phyloP scores from a whole-genome alignment of 306 rosid genomes.

The Cucumis cinereus region DNA sequence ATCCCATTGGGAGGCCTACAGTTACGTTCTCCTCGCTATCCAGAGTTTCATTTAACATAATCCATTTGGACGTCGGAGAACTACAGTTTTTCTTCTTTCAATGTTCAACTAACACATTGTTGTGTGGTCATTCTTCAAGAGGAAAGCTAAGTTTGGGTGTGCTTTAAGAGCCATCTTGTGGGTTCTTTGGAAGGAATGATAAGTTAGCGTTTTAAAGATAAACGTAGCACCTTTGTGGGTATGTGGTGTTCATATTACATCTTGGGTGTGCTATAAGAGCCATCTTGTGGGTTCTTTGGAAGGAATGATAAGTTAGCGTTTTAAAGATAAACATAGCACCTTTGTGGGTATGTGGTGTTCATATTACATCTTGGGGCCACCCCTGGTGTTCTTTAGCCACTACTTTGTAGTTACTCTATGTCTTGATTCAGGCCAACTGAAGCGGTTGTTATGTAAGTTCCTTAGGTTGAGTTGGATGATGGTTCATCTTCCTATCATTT shows the following conservation, averaged over 20 bases:
- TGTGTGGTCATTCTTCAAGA: neutral
- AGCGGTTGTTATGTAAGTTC: neutral
- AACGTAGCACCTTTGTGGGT: neutral
- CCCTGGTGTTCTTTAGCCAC: neutral
- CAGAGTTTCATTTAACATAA: too few relatives aligned
- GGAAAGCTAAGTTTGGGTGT: neutral
- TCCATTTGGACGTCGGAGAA: too few relatives aligned
- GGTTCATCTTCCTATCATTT: neutral
- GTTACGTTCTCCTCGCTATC: too few relatives aligned
- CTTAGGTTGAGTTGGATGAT: neutral
- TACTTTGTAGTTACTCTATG: neutral
- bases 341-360: neutral
- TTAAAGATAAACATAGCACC: neutral
- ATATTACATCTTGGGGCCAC: neutral
- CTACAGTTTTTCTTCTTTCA: too few relatives aligned
- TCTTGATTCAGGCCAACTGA: neutral
- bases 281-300: neutral
- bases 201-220: neutral
- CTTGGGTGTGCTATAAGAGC: neutral
- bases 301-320: neutral
- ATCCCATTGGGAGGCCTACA: too few relatives aligned
- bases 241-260: neutral
- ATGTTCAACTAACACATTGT: neutral
- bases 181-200: neutral
- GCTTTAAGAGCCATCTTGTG: neutral